A percentile compares a stretch with the other conserved stretches of the same genome.
Evolutionary conservation across 1,284 basidiomycete genomes (phyloP).

Genomic region (Kwoniella shivajii): DNA sequence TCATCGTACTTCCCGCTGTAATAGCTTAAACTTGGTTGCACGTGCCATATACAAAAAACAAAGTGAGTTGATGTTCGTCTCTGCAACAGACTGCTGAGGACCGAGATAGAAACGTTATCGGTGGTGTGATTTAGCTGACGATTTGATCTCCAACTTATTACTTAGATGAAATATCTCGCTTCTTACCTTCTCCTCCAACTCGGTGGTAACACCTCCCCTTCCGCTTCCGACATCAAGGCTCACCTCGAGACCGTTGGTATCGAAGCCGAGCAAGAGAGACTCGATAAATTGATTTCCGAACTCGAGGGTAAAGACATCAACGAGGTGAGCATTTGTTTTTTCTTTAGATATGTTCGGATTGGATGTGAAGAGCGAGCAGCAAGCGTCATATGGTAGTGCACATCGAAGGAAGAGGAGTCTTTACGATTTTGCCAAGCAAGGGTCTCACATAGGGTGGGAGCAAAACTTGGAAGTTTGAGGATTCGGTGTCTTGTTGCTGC

Average conservation of each 20-base stretch:
- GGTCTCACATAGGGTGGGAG: too few relatives aligned
- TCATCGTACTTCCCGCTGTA: constrained; percentile 52
- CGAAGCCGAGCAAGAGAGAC: constrained; percentile 81
- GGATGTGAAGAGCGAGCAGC: background rate
- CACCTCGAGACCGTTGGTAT: constrained; percentile 86
- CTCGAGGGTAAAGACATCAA: constrained; percentile 89
- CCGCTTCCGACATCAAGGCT: constrained; percentile 85
- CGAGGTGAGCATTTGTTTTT: constrained; percentile 59
- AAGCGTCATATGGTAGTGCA: background rate
- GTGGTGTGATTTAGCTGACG: background rate
- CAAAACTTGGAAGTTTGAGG: too few relatives aligned
- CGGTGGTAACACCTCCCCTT: constrained; percentile 88
- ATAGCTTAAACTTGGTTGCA: constrained; percentile 54
- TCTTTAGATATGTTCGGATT: background rate
- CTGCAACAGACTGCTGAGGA: background rate
- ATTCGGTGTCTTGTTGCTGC: too few relatives aligned
- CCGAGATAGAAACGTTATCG: background rate
- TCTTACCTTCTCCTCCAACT: constrained; percentile 96
- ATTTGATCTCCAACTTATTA: background rate
- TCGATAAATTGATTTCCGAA: constrained; percentile 86
- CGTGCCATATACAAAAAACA: constrained; percentile 34
- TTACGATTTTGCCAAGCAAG: too few relatives aligned
- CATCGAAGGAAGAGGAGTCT: too few relatives aligned
- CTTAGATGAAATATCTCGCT: constrained; percentile 95
- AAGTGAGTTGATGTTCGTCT: constrained; percentile 23